These are phyloP conservation scores for Galerina sulciceps DNA, from an alignment of 768 basidiomycete genomes.

Conservation along the genomic window DNA sequence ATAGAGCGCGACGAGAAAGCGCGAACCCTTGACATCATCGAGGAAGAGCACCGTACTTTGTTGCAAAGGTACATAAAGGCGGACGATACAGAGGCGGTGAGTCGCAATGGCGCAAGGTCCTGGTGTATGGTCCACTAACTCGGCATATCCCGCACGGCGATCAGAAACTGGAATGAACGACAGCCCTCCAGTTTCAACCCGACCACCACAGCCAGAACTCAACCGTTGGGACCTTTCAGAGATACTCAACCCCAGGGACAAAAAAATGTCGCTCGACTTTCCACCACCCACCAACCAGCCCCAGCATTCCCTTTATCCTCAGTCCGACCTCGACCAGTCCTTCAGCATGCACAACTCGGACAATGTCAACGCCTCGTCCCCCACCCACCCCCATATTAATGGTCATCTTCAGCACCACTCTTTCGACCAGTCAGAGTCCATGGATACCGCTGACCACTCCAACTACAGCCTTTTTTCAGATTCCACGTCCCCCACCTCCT, in stretches of 20 bases:
- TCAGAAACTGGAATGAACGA: conserved; percentile 41
- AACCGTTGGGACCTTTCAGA: conserved; percentile 46
- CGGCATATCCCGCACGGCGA: conserved; percentile 55
- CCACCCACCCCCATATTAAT: conserved; percentile 31
- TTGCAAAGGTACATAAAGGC: conserved; percentile 4
- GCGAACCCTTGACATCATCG: conserved; percentile 2
- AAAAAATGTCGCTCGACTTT: conserved; percentile 62
- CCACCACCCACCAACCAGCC: conserved; percentile 36
- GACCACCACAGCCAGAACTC: conserved; percentile 37
- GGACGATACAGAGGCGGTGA: not conserved
- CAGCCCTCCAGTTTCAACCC: conserved; percentile 33
- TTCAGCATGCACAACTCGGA: conserved; percentile 50
- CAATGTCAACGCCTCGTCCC: conserved; percentile 34
- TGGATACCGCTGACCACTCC: conserved; percentile 59
- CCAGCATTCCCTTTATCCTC: conserved; percentile 40
- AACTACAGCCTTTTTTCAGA: conserved; percentile 69
- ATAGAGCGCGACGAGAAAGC: not conserved
- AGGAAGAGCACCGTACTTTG: not conserved
- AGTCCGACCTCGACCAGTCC: conserved; percentile 60
- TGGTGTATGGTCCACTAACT: not conserved
- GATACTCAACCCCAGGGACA: conserved; percentile 48
- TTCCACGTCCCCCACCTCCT: conserved; percentile 42
- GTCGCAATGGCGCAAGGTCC: not conserved
- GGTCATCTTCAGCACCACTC: conserved; percentile 20
- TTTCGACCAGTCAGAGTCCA: conserved; percentile 50